phyloP scores from a whole-genome alignment of 345 rosid genomes.

The Mercurialis annua region DNA sequence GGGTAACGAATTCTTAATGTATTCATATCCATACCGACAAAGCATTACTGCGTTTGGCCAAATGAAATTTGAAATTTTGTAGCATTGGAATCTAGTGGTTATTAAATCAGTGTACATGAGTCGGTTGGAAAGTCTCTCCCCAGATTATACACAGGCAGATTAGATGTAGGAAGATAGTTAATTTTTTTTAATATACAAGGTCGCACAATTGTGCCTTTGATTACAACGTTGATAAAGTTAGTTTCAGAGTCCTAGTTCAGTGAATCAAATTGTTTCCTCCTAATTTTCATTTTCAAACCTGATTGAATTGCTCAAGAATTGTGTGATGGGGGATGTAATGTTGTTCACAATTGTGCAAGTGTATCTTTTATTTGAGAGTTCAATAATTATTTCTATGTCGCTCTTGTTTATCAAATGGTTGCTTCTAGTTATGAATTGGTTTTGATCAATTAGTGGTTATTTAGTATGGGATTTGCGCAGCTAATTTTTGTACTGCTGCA shows the following conservation, averaged over 20 bases:
- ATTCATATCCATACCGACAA: background rate
- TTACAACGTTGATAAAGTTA: background rate
- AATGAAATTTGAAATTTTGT: conserved; percentile 1
- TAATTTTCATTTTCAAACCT: background rate
- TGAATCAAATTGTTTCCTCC: background rate
- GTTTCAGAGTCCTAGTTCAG: background rate
- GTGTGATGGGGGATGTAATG: background rate
- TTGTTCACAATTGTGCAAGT: background rate
- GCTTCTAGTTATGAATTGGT: too few species aligned
- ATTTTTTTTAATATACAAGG: conserved; percentile 1
- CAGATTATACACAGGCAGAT: conserved; percentile 11
- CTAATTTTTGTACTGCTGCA: too few species aligned
- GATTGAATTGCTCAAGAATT: conserved; percentile 1
- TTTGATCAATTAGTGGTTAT: too few species aligned
- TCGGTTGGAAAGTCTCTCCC: background rate
- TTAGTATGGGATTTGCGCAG: too few species aligned
- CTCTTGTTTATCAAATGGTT: too few species aligned
- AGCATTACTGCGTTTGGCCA: background rate
- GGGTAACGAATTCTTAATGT: background rate
- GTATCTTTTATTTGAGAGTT: background rate
- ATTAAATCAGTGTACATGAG: background rate
- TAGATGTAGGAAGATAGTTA: conserved; percentile 8
- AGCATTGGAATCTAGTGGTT: background rate
- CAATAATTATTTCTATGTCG: background rate
- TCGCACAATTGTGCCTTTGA: background rate